Conservation (phyloP, 768 basidiomycete genomes). For the Psilocybe tampanensis region DNA sequence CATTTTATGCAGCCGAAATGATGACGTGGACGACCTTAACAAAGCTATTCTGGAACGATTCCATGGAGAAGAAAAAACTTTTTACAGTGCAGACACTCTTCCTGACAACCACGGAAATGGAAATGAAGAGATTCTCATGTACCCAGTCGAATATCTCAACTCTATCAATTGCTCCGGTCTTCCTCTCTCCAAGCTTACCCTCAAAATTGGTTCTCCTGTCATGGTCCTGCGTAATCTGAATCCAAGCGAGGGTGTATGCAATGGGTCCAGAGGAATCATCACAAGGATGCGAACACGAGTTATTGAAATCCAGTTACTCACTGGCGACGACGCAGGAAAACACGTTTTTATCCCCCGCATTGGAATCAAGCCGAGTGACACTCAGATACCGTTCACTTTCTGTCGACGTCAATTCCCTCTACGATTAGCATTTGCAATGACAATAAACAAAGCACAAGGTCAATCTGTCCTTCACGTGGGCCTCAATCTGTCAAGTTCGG, state of each 20-base stretch:
- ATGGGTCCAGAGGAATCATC: conserved; percentile 36
- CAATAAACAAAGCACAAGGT: conserved; percentile 42
- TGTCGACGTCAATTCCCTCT: conserved; percentile 24
- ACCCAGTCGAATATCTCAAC: conserved; percentile 32
- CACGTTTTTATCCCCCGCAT: conserved; percentile 35
- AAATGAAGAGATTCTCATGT: conserved; percentile 7
- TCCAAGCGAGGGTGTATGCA: conserved; percentile 32
- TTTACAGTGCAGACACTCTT: conserved; percentile 30
- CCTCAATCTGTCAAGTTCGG: conserved; percentile 28
- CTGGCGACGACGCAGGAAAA: conserved; percentile 32
- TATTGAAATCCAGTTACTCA: conserved; percentile 32
- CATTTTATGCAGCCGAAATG: conserved; percentile 22
- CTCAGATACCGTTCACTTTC: neutral
- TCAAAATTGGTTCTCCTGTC: conserved; percentile 33
- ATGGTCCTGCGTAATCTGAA: conserved; percentile 42
- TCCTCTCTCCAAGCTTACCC: conserved; percentile 28
- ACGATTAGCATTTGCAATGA: conserved; percentile 37
- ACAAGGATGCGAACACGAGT: conserved; percentile 24
- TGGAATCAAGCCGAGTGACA: neutral
- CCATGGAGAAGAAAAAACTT: conserved; percentile 21
- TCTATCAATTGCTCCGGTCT: conserved; percentile 31
- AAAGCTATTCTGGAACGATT: conserved; percentile 21
- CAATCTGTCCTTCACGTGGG: conserved; percentile 38
- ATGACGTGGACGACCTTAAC: conserved; percentile 37
- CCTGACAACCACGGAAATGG: conserved; percentile 19